Evolutionary conservation across 2,329 filamentous ascomycete genomes (phyloP), one percentile per base, ranked within the genome.

Genomic region (Fusarium illudens): DNA sequence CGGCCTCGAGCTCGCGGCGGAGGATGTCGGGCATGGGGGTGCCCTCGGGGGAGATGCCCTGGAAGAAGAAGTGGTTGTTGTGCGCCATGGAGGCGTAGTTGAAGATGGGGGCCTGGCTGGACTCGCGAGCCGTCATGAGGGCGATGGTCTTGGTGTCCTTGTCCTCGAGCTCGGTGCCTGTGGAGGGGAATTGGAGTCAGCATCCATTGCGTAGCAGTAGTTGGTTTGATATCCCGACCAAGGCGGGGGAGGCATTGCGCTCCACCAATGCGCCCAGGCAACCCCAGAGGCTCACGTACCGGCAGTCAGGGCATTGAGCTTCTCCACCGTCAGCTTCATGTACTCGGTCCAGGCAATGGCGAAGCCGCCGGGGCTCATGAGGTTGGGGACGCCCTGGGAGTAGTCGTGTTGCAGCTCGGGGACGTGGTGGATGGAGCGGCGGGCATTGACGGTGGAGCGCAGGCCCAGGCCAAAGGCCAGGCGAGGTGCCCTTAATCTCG

Each of bases 11-110:
- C 59, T 86, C 84, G 60, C 76, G 70, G 73, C 83, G 79, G 64
- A 96, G 86, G 42, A 75, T 69, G 2, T 80, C 76, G 62, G 87
- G 88, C 70, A 92, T 90, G 69, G 79, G 73, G 49, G 79, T 82
- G 58, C 76, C 85, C 78, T 65, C 55, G 58, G 80, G 80, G 57
- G 78, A 73, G 67, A 83, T 77, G 75, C 84, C 80, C 71, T 87
- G 78, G 86, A 95, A 94, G 87, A 93, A 95, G 84, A 93, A 91
- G 77, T 89, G 83, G 79, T 89, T 97, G 87, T 98, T 98, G 86
- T 92, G 91, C 58, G 93, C 92, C 92, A 97, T 97, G 73, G 93
- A 97, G 79, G 96, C 96, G 79, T 96, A 89, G 87, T 98, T 99
- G 89, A 99, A 99, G 77, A 91, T 84, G 72, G 90, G 85, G 39